Conservation (phyloP, 2,329 filamentous ascomycete species). For the Xylariaceae sp. region DNA sequence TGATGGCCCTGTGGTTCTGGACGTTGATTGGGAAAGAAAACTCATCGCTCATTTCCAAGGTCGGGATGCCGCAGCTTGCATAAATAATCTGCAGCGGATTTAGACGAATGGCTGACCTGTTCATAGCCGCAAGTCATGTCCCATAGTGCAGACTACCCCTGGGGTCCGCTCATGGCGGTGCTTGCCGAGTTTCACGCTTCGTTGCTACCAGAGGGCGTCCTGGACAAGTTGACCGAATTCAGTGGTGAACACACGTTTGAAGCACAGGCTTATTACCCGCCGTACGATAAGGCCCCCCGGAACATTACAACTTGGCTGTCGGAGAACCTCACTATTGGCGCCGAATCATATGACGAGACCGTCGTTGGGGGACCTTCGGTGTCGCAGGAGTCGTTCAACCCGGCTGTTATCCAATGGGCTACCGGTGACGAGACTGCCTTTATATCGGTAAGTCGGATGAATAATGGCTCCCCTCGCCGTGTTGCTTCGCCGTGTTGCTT, state of each 20-base stretch:
- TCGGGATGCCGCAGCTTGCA: constrained; percentile 26
- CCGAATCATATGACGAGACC: constrained; percentile 59
- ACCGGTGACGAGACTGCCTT: constrained; percentile 43
- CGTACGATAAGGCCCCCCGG: constrained; percentile 57
- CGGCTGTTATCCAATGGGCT: constrained; percentile 63
- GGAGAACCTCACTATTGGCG: constrained; percentile 60
- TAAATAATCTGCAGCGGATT: too few relatives aligned
- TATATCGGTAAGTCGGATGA: constrained; percentile 29
- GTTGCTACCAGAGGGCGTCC: constrained; percentile 47
- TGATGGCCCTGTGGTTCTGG: constrained; percentile 63
- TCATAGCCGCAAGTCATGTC: constrained; percentile 55
- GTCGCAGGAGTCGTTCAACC: constrained; percentile 58
- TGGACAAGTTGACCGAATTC: constrained; percentile 49
- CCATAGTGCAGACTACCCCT: constrained; percentile 62
- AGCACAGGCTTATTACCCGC: constrained; percentile 58
- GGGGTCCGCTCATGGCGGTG: constrained; percentile 58
- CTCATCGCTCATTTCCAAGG: constrained; percentile 40
- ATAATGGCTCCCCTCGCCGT: not conserved
- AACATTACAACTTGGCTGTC: constrained; percentile 64
- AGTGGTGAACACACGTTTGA: constrained; percentile 55
- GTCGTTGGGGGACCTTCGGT: constrained; percentile 57
- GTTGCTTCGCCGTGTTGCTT: not conserved
- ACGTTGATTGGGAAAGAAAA: constrained; percentile 54
- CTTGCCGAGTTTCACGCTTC: constrained; percentile 53
- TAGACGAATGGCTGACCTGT: constrained; percentile 5